phyloP scores from a whole-genome alignment of 2,329 filamentous ascomycete genomes.

The Phoma sp. region DNA sequence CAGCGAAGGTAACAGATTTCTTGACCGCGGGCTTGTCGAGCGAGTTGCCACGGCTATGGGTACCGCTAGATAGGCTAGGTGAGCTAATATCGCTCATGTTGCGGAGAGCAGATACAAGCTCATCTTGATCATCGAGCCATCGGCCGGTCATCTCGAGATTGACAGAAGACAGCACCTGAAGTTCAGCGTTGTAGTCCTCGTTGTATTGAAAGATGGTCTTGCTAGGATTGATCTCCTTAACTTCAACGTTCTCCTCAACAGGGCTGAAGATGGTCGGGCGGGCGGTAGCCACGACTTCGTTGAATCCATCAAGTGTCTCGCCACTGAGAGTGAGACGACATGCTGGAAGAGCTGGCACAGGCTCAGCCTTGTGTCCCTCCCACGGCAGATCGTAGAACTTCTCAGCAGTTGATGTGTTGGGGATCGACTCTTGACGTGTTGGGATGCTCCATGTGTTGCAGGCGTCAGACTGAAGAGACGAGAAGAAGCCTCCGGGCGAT shows the following conservation, averaged over 20 bases:
- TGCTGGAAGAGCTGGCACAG: slow-evolving; percentile 24
- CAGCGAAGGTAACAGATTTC: slow-evolving; percentile 78
- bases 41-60: slow-evolving; percentile 44
- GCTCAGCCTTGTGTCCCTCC: slow-evolving; percentile 47
- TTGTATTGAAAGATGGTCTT: slow-evolving; percentile 76
- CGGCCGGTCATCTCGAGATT: slow-evolving; percentile 84
- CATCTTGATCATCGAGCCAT: slow-evolving; percentile 84
- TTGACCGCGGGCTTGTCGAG: slow-evolving; percentile 57
- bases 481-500: slow-evolving; percentile 91
- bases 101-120: slow-evolving; percentile 72
- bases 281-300: slow-evolving; percentile 40
- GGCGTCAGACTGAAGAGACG: slow-evolving; percentile 75
- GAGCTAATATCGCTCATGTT: slow-evolving; percentile 56
- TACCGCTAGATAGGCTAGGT: slow-evolving; percentile 48
- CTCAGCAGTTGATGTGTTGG: slow-evolving; percentile 89
- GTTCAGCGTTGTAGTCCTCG: slow-evolving; percentile 74
- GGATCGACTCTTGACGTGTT: slow-evolving; percentile 56
- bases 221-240: slow-evolving; percentile 64
- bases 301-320: slow-evolving; percentile 44
- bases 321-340: slow-evolving; percentile 38
- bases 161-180: slow-evolving; percentile 72
- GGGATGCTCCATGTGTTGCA: slow-evolving; percentile 80
- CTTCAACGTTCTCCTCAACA: slow-evolving; percentile 51
- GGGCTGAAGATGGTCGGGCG: slow-evolving; percentile 39
- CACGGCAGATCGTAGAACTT: slow-evolving; percentile 89